Percentiles rank a stretch among this genome's conserved stretches.
phyloP scores from a whole-genome alignment of 2,329 filamentous ascomycete species.

The Alternaria postmessia region DNA sequence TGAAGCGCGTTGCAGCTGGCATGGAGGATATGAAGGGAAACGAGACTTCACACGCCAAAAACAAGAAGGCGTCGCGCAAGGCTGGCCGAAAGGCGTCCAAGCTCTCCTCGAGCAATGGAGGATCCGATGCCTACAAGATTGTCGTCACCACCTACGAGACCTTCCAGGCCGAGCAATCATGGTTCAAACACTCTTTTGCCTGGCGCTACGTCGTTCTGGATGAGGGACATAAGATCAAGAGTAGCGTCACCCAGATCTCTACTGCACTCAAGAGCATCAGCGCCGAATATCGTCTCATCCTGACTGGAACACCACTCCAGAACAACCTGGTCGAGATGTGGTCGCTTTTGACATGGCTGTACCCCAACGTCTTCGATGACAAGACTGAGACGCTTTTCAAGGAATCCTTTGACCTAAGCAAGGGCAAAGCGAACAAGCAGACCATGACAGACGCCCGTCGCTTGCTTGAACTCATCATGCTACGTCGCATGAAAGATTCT shows the following conservation, averaged over 20 bases:
- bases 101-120: conserved; percentile 36
- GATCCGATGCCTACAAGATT: conserved; percentile 56
- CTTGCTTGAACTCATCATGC: conserved; percentile 66
- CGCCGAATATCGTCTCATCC: conserved; percentile 59
- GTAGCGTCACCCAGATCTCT: conserved; percentile 61
- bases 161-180: conserved; percentile 94
- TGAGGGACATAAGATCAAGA: conserved; percentile 99
- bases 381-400: conserved; percentile 62
- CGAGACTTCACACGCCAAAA: conserved; percentile 75
- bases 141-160: conserved; percentile 97
- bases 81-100: conserved; percentile 54
- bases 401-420: conserved; percentile 64
- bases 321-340: conserved; percentile 67
- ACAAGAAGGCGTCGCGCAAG: conserved; percentile 91
- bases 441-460: conserved; percentile 63
- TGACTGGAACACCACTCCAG: conserved; percentile 66
- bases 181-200: conserved; percentile 91
- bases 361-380: conserved; percentile 64
- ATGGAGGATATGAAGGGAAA: conserved; percentile 58
- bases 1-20: conserved; percentile 59
- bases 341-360: conserved; percentile 66
- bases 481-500: conserved; percentile 65
- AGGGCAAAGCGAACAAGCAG: conserved; percentile 61
- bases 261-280: conserved; percentile 54
- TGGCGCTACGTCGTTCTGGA: conserved; percentile 99